Conservation (phyloP, 345 rosid genomes). For the Dipteronia sinensis region DNA sequence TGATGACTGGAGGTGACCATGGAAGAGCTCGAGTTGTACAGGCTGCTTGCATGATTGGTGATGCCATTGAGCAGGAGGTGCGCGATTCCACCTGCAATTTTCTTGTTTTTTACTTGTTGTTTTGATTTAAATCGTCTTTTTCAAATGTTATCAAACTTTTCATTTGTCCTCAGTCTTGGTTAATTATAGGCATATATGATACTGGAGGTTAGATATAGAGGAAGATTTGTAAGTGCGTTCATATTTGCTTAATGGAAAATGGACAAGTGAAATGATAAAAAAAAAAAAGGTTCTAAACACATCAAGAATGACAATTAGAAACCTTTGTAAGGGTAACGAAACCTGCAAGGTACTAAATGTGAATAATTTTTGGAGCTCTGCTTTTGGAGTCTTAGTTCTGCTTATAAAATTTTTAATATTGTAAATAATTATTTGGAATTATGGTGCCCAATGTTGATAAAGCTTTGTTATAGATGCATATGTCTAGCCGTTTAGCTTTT, state of each 20-base stretch:
- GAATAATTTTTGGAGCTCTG: too few relatives aligned
- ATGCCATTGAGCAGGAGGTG: conserved; percentile 98
- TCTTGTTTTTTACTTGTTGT: conserved; percentile 17
- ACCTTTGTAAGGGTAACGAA: too few relatives aligned
- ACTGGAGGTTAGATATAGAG: neutral
- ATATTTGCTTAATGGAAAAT: neutral
- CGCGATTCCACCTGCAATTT: conserved; percentile 18
- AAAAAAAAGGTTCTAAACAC: neutral
- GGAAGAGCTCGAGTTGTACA: conserved; percentile 74
- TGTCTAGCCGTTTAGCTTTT: neutral
- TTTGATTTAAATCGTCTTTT: conserved; percentile 5
- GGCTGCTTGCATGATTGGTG: conserved; percentile 79
- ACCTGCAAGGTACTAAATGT: neutral
- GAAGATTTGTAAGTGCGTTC: neutral
- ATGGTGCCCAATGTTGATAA: neutral
- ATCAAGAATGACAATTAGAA: neutral
- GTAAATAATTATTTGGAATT: neutral
- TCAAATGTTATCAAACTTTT: neutral
- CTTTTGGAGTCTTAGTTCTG: too few relatives aligned
- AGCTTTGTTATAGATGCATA: neutral
- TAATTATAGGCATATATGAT: neutral
- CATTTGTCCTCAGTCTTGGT: neutral
- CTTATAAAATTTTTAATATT: too few relatives aligned
- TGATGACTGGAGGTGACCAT: conserved; percentile 80
- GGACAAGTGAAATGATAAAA: neutral